Percentiles rank a stretch among this genome's conserved stretches.
These are phyloP conservation scores for Spinacia oleracea DNA, from an alignment of 179 eudicot species.

Conservation along the genomic window DNA sequence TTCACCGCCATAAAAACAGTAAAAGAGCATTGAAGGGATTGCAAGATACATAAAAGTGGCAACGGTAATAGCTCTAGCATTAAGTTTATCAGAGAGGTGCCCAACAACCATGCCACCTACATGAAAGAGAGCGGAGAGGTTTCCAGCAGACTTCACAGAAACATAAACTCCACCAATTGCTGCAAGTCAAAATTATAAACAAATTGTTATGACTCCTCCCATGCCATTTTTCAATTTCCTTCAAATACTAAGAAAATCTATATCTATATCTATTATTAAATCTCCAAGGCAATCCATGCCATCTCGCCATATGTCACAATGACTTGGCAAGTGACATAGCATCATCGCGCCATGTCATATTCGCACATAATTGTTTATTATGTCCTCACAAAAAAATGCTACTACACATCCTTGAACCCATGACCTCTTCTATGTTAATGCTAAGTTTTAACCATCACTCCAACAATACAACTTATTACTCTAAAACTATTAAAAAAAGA, in stretches of 20 bases:
- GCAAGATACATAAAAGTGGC: slow-evolving; percentile 85
- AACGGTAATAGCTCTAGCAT: slow-evolving; percentile 88
- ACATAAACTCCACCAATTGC: slow-evolving; percentile 82
- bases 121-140: slow-evolving; percentile 87
- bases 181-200: slow-evolving; percentile 35
- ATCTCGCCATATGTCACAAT: no score
- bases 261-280: no score
- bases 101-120: slow-evolving; percentile 96
- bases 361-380: no score
- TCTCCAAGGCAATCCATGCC: no score
- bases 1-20: slow-evolving; percentile 62
- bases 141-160: slow-evolving; percentile 93
- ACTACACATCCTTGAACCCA: no score
- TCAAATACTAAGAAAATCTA: background rate
- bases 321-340: no score
- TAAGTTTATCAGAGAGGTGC: slow-evolving; percentile 81
- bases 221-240: background rate
- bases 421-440: no score
- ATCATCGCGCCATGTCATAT: no score
- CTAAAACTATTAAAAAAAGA: no score
- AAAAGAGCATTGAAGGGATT: slow-evolving; percentile 81
- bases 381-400: no score
- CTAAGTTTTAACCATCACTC: no score
- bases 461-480: no score
- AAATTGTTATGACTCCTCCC: background rate